Evolutionary conservation across 495 filamentous ascomycete genomes (phyloP).

Genomic region (Penicillium mononematosum): DNA sequence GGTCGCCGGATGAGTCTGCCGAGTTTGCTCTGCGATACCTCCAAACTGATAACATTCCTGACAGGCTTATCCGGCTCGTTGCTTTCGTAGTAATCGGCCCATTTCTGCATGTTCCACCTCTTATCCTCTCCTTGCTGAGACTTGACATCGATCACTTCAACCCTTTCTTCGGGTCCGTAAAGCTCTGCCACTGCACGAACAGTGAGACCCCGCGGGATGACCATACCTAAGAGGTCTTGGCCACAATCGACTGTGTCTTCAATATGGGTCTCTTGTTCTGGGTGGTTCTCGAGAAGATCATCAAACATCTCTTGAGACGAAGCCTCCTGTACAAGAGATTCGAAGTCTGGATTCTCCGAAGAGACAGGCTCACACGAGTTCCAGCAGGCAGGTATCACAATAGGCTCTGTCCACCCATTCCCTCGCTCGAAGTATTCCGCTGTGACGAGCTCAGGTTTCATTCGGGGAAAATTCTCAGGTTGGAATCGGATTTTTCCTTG

Average conservation of each 20-base stretch:
- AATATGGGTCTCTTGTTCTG: slow-evolving; percentile 38
- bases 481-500: slow-evolving; percentile 63
- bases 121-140: slow-evolving; percentile 68
- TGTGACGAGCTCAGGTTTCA: slow-evolving; percentile 66
- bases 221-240: slow-evolving; percentile 71
- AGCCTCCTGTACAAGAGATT: slow-evolving; percentile 38
- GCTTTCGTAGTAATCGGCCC: slow-evolving; percentile 76
- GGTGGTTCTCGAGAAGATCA: slow-evolving; percentile 42
- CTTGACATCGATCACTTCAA: slow-evolving; percentile 77
- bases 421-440: slow-evolving; percentile 66
- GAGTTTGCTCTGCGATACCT: slow-evolving; percentile 67
- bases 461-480: slow-evolving; percentile 63
- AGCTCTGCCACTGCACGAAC: slow-evolving; percentile 66
- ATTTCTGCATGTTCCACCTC: slow-evolving; percentile 68
- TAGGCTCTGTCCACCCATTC: slow-evolving; percentile 66
- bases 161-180: slow-evolving; percentile 61
- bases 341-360: slow-evolving; percentile 26
- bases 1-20: slow-evolving; percentile 66
- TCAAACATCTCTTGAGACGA: slow-evolving; percentile 49
- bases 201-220: slow-evolving; percentile 66
- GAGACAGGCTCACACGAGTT: slow-evolving; percentile 55
- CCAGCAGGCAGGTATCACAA: slow-evolving; percentile 65
- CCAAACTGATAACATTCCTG: slow-evolving; percentile 74
- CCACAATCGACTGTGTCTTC: slow-evolving; percentile 56
- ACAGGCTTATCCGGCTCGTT: slow-evolving; percentile 57